Percentiles rank a stretch among this genome's conserved stretches.
Conservation (phyloP, 176 grass and related monocot species). For the Neostapfia colusana region DNA sequence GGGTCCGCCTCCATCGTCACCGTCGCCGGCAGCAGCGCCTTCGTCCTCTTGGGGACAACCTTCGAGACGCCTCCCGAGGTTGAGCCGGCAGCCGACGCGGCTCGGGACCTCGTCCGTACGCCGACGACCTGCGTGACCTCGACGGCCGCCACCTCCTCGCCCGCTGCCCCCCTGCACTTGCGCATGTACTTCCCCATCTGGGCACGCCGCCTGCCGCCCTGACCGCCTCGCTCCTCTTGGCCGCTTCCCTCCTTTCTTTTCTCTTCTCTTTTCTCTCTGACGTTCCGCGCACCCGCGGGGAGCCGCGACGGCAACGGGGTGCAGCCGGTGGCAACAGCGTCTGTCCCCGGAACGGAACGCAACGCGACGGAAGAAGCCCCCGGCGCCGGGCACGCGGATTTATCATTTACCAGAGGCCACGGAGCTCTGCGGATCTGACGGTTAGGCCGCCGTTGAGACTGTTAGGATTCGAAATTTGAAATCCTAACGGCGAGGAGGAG, state of each 20-base stretch:
- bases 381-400: background rate
- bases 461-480: conserved; percentile 9
- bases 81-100: conserved; percentile 37
- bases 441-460: background rate
- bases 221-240: conserved; percentile 21
- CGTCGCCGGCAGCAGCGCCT: conserved; percentile 7
- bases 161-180: conserved; percentile 55
- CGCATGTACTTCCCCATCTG: conserved; percentile 78
- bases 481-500: background rate
- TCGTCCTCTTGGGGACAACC: conserved; percentile 35
- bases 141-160: conserved; percentile 54
- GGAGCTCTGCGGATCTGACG: conserved; percentile 22
- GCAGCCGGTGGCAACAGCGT: conserved; percentile 4
- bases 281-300: too few relatives aligned
- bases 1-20: background rate
- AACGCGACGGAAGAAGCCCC: background rate
- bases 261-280: background rate
- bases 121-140: conserved; percentile 75
- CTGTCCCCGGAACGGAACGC: conserved; percentile 1
- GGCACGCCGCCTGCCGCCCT: conserved; percentile 19
- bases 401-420: conserved; percentile 14
- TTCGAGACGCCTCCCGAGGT: background rate
- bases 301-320: conserved; percentile 14
- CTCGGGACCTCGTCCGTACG: conserved; percentile 60
- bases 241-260: conserved; percentile 15